Base-by-base conservation (phyloP, 345 rosid genomes). In the Euphorbia pulcherrima region DNA sequence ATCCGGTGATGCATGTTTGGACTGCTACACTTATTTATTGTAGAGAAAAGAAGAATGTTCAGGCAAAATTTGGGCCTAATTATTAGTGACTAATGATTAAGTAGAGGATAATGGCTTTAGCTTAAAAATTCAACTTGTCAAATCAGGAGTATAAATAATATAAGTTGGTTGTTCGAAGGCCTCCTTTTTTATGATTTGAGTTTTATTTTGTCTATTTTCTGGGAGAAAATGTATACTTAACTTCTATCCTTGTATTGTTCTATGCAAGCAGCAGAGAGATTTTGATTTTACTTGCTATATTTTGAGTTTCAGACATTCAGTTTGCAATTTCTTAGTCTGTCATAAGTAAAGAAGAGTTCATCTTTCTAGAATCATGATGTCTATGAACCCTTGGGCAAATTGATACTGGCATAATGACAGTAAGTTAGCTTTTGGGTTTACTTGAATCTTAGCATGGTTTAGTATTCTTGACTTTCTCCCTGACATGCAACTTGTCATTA, bases 391-490 rank as follows among this genome's bases (percentile, higher is more conserved):
- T 46, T 21, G 33, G 20, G 11, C 60, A 44, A 20, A 17, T 28
- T n/a, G 4, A 48, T 16, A 44, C 17, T 44, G 50, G 18, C 50
- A 44, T 44, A 44, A 44, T 30, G 35, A 18, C 23, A 48, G 35
- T 56, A 40, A 56, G 10, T 50, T 50, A 17, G n/a, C 17, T n/a
- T 8, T 9, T 24, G 33, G 14, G 63, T 30, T 14, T 27, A 58
- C 30, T 62, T 65, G 18, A 47, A 54, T 65, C 37, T 61, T 65
- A 61, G 70, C 60, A 57, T 57, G 33, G 28, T 65, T 56, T 52
- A 11, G n/a, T 62, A 54, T 54, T 50, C 41, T 11, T 52, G 28
- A 72, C 60, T 56, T 62, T 71, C 57, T 64, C 29, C 47, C 21
- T 68, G 39, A 27, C 10, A 44, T 13, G 23, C 53, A 63, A 21